Conservation (phyloP, 2,329 filamentous ascomycete genomes). For the Westerdykella sp. region DNA sequence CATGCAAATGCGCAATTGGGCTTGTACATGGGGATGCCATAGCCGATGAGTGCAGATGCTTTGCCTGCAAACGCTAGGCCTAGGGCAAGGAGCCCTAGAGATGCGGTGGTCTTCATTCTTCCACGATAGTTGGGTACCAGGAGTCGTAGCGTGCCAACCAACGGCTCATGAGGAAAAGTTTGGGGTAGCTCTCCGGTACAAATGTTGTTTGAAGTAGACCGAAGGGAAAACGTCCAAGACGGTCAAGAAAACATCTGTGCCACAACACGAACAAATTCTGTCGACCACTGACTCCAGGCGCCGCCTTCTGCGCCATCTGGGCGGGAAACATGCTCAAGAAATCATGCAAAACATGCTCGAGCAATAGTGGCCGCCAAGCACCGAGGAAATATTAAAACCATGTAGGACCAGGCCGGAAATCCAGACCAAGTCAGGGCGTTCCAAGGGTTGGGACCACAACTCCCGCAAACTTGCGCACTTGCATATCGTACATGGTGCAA, state of each 20-base stretch:
- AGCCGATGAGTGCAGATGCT: slow-evolving; percentile 10
- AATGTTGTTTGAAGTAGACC: too few species aligned
- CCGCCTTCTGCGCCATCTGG: not conserved
- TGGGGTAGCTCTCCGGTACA: too few species aligned
- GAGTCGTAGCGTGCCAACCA: too few species aligned
- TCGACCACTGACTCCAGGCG: not conserved
- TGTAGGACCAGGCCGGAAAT: too few species aligned
- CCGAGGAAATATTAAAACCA: too few species aligned
- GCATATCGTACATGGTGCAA: slow-evolving; percentile 1
- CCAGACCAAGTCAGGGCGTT: too few species aligned
- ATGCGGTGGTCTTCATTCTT: not conserved
- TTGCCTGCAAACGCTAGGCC: slow-evolving; percentile 2
- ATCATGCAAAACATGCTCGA: not conserved
- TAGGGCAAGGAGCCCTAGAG: slow-evolving; percentile 3
- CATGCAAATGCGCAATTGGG: slow-evolving; percentile 21
- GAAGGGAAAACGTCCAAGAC: not conserved
- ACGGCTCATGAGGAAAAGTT: too few species aligned
- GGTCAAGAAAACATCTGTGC: not conserved
- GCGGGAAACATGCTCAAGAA: slow-evolving; percentile 4
- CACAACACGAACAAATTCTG: too few species aligned
- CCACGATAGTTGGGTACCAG: not conserved
- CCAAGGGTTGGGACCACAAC: not conserved
- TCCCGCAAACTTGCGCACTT: slow-evolving; percentile 7
- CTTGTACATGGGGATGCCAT: slow-evolving; percentile 12
- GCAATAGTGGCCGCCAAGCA: too few species aligned